These are phyloP conservation scores for Amphirosellinia nigrospora DNA, from an alignment of 495 filamentous ascomycete genomes.

Conservation along the genomic window DNA sequence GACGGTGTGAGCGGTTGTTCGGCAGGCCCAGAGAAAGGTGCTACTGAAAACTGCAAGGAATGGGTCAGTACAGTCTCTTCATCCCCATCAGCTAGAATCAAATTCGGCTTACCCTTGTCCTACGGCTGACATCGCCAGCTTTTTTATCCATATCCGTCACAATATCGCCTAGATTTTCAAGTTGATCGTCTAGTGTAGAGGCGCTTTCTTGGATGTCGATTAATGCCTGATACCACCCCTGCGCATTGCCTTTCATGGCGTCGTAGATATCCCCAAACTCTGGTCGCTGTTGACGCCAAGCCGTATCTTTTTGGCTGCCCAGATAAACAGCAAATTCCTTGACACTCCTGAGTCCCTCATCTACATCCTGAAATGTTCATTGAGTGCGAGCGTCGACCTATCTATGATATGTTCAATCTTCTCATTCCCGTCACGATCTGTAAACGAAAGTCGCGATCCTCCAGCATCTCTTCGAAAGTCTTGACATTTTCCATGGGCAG, in stretches of 20 bases:
- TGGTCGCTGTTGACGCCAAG: slow-evolving; percentile 58
- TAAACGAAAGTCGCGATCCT: slow-evolving; percentile 78
- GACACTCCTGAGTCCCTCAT: slow-evolving; percentile 77
- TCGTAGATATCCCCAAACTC: slow-evolving; percentile 70
- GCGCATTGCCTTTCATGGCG: slow-evolving; percentile 83
- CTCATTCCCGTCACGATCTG: slow-evolving; percentile 83
- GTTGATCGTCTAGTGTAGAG: slow-evolving; percentile 61
- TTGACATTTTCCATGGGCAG: slow-evolving; percentile 81
- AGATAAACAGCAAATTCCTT: slow-evolving; percentile 80
- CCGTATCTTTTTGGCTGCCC: slow-evolving; percentile 61
- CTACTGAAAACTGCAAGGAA: slow-evolving; percentile 22
- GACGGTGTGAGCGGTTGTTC: slow-evolving; percentile 1
- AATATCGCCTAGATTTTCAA: slow-evolving; percentile 69
- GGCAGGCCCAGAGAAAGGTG: slow-evolving; percentile 24
- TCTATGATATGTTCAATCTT: slow-evolving; percentile 88
- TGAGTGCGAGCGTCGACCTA: slow-evolving; percentile 74
- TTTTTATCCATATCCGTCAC: slow-evolving; percentile 79
- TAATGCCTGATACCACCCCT: slow-evolving; percentile 83
- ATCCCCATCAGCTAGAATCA: neutral
- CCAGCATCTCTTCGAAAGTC: slow-evolving; percentile 89
- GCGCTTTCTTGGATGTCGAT: slow-evolving; percentile 71
- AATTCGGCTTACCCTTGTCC: slow-evolving; percentile 54
- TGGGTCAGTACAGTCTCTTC: neutral
- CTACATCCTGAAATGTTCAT: slow-evolving; percentile 76
- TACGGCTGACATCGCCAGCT: slow-evolving; percentile 74